Evolutionary conservation across 2,329 filamentous ascomycete species (phyloP), one percentile per base, ranked within the genome.

Genomic region (Colletotrichum karsti): DNA sequence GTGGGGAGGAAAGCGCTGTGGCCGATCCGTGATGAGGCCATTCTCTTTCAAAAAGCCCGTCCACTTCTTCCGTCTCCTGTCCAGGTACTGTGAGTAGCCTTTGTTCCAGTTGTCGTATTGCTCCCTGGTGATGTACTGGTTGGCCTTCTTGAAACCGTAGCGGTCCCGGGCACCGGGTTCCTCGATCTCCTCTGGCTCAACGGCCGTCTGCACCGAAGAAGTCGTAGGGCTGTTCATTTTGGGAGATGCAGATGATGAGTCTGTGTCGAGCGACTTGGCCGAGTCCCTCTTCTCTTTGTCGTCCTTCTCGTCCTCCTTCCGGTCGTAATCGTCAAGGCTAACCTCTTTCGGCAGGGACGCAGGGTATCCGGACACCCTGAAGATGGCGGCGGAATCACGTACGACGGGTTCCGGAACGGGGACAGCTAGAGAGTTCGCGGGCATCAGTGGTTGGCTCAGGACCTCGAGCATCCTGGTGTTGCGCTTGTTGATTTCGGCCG

Each of bases 91-190:
- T 30, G 87, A 89, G 77, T 98, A 98, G 4, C 84, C 84, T 15
- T 82, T 81, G 72, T 94, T 90, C 95, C 95, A 98, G 1, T 85
- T 82, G 74, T 98, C 93, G 76, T 97, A 97, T 76, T 95, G 88
- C 66, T 92, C 86, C 20, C 91, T 81, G 1, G 88, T 92, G 70
- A 97, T 87, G 75, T 97, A 91, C 72, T 95, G 91, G 42, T 91
- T 95, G 39, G 89, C 88, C 78, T 98, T 98, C 72, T 94, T 93
- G 82, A 98, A 98, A 4, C 95, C 95, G 75, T 98, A 97, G 15
- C 93, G 88, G 77, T 98, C 95, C 60, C 94, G 90, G 18, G 79
- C 76, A 13, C 78, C 78, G 5, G 86, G 83, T 24, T 87, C 85
- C 66, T 88, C 83, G 4, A 82, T 78, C 13, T 83, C 80, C 39